A percentile compares a stretch with the other conserved stretches of the same genome.
Evolutionary conservation across 2,329 filamentous ascomycete genomes (phyloP).

Genomic region (Aspergillus sp.): DNA sequence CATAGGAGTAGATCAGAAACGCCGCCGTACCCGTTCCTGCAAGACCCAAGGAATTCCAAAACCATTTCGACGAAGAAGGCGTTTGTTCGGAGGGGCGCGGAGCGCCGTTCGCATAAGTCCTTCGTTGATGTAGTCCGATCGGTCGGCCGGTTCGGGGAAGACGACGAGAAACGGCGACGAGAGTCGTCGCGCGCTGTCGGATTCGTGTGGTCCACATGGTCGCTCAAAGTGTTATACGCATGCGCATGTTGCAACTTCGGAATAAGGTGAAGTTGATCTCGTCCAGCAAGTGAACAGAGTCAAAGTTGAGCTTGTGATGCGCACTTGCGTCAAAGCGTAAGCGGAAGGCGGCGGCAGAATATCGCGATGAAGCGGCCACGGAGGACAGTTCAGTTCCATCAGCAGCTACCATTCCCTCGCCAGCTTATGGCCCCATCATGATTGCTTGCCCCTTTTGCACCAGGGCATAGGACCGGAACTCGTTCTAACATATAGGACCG

Average conservation of each 20-base stretch:
- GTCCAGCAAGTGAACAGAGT: neutral
- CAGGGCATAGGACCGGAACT: neutral
- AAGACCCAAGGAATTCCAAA: conserved; percentile 31
- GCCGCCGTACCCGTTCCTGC: conserved; percentile 30
- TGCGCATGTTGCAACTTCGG: neutral
- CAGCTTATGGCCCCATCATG: conserved; percentile 1
- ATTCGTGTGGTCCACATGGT: conserved; percentile 29
- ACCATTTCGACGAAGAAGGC: conserved; percentile 24
- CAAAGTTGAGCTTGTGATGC: conserved; percentile 11
- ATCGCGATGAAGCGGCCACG: conserved; percentile 22
- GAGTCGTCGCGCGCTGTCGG: conserved; percentile 22
- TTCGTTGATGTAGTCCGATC: conserved; percentile 23
- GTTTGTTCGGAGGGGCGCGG: conserved; percentile 12
- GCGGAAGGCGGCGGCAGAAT: conserved; percentile 37
- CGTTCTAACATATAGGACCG: neutral
- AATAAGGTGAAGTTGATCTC: conserved; percentile 1
- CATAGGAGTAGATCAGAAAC: conserved; percentile 32
- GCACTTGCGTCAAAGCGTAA: conserved; percentile 25
- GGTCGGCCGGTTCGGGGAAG: conserved; percentile 18
- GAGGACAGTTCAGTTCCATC: conserved; percentile 7
- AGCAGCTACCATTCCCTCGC: neutral
- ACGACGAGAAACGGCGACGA: conserved; percentile 21
- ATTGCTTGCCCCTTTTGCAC: neutral
- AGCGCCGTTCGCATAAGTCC: conserved; percentile 29
- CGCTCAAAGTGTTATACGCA: conserved; percentile 2